phyloP scores from a whole-genome alignment of 768 basidiomycete genomes.

The Naganishia randhawae region DNA sequence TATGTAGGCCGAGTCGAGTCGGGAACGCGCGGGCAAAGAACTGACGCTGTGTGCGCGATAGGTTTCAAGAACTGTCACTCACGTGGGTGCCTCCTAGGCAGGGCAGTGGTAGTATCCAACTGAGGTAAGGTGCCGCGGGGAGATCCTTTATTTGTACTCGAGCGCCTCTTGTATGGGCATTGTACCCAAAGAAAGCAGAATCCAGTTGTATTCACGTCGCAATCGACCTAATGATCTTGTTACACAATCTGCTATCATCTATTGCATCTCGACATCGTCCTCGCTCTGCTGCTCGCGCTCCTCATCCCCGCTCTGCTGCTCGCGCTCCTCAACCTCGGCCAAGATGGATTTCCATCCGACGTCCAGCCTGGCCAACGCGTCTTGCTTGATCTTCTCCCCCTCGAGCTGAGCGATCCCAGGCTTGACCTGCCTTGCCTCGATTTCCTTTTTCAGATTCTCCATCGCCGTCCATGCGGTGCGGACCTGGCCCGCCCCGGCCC shows the following conservation, averaged over 20 bases:
- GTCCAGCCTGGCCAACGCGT: constrained; percentile 30
- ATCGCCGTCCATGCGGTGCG: constrained; percentile 33
- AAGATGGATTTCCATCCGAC: constrained; percentile 29
- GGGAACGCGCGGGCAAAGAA: constrained; percentile 20
- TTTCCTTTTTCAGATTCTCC: constrained; percentile 30
- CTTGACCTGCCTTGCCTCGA: constrained; percentile 27
- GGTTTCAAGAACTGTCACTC: constrained; percentile 84
- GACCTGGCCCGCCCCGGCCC: constrained; percentile 28
- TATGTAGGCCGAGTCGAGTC: constrained; percentile 58
- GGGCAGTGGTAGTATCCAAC: neutral
- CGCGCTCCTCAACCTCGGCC: constrained; percentile 15
- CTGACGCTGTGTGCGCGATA: constrained; percentile 45
- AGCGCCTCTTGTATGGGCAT: constrained; percentile 4
- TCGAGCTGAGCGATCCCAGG: constrained; percentile 12
- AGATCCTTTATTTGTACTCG: neutral
- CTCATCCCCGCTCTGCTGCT: constrained; percentile 1
- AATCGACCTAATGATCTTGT: neutral
- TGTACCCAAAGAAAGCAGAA: constrained; percentile 7
- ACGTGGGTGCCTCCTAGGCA: constrained; percentile 63
- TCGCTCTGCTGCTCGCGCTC: constrained; percentile 12
- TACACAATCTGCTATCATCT: neutral
- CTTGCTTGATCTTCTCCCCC: constrained; percentile 28
- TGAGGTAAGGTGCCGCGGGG: neutral
- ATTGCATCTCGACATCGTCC: constrained; percentile 26
- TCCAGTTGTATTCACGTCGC: constrained; percentile 4